These are phyloP conservation scores for Dicorynia guianensis DNA, from an alignment of 306 rosid species.

Conservation along the genomic window DNA sequence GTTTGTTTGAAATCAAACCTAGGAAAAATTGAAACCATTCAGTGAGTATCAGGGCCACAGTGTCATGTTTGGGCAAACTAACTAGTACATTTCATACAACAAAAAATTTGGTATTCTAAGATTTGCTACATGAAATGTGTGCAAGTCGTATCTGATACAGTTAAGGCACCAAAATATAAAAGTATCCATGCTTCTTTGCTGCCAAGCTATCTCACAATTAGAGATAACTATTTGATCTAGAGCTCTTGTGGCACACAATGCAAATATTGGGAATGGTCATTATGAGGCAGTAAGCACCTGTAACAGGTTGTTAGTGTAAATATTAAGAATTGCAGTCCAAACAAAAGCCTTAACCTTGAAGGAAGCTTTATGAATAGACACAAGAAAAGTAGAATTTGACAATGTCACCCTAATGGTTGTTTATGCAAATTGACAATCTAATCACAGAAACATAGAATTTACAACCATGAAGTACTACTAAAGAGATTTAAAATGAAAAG, in stretches of 20 bases:
- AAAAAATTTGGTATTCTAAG: no score
- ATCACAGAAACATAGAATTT: slow-evolving; percentile 12
- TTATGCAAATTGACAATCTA: slow-evolving; percentile 36
- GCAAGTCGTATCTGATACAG: no score
- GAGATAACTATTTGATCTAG: neutral
- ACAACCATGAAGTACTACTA: slow-evolving; percentile 11
- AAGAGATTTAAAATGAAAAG: slow-evolving; percentile 39
- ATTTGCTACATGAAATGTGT: no score
- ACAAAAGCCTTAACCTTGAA: slow-evolving; percentile 10
- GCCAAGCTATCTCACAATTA: neutral
- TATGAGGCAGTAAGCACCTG: neutral
- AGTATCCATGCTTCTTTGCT: neutral
- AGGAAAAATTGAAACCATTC: no score
- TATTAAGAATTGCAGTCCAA: slow-evolving; percentile 4
- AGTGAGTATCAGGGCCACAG: no score
- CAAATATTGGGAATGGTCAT: neutral
- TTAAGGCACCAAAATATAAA: no score
- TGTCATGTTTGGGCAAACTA: no score
- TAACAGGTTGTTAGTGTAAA: slow-evolving; percentile 11
- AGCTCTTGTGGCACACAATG: neutral
- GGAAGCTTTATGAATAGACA: neutral
- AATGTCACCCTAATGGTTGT: slow-evolving; percentile 8
- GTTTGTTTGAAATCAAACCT: no score
- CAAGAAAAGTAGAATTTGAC: slow-evolving; percentile 9
- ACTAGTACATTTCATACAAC: no score